Evolutionary conservation across 2,329 filamentous ascomycete genomes (phyloP), one percentile per base, ranked within the genome.

Genomic region (Penicillium brevicompactum): DNA sequence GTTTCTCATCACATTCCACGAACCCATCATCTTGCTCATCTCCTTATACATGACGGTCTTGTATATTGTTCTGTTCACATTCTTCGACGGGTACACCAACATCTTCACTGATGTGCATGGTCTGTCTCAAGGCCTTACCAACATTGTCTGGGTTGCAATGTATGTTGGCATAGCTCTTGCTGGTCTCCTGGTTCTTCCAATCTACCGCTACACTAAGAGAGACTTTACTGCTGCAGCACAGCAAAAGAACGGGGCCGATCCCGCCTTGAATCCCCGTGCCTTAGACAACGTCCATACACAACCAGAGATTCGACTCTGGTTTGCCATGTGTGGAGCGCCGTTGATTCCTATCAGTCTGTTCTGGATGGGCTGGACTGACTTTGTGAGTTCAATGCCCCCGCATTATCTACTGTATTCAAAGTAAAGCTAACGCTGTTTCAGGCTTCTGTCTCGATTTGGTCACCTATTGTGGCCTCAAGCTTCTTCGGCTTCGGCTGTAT

Each of bases 321-420:
- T 78, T 47, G 76, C 78, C 4, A 85, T 85, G 70, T 66, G 83
- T 1, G 77, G 78, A 0, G 76, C 80, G 0, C 77, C 80, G 0
- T 68, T 76, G 0, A 77, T 86, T 5, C 82, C 83, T 0, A 71
- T 84, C 30, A 74, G 73, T 1, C 70, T 85, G 5, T 85, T 86
- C 63, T 86, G 82, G 82, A 82, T 86, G 70, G 83, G 76, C 0
- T 86, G 83, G 83, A 84, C 80, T 0, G 63, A 66, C 38, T 67
- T 59, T 34, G 64, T 67, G 60, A 37, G 58, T 53, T 27, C 42
- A 22, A 27, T 14, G 32, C 4, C 11, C 13, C 21, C 24, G 18
- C 4, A 4, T 11, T 8, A 11, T 32, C 6, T 9, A 8, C 30
- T 9, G n/a, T 7, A 5, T 38, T 46, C 32, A 8, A 8, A 46